phyloP scores from a whole-genome alignment of 192 early-diverging fungal species.

The Coemansia sp. region DNA sequence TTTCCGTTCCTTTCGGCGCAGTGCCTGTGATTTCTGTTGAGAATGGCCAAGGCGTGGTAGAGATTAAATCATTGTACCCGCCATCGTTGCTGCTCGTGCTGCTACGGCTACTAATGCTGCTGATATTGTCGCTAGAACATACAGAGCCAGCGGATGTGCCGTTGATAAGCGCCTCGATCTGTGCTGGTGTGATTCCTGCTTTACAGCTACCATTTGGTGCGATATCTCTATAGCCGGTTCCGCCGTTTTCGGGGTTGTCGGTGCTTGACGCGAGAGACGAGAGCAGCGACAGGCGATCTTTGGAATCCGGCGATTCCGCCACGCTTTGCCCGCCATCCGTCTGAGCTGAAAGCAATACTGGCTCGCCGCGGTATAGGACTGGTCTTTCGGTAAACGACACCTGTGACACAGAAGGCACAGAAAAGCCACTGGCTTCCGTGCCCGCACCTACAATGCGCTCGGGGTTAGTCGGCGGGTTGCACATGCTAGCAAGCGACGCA shows the following conservation, averaged over 20 bases:
- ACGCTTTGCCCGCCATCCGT: not conserved
- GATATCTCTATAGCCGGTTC: not conserved
- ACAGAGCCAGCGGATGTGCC: not conserved
- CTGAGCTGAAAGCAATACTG: not conserved
- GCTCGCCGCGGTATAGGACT: not conserved
- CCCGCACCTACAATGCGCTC: not conserved
- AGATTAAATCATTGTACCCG: not conserved
- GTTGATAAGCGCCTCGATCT: constrained; percentile 21
- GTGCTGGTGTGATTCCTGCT: constrained; percentile 13
- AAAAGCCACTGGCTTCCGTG: not conserved
- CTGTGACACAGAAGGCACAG: not conserved
- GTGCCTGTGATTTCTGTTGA: not conserved
- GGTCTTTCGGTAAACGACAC: not conserved
- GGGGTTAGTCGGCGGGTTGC: not conserved
- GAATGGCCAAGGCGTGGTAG: constrained; percentile 5
- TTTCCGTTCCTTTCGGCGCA: not conserved
- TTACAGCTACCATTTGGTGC: not conserved
- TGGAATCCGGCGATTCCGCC: not conserved
- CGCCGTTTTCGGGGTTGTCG: not conserved
- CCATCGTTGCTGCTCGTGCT: constrained; percentile 24
- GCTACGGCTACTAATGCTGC: constrained; percentile 12
- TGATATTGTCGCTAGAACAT: constrained; percentile 9
- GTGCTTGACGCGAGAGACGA: not conserved
- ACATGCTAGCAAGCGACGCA: not conserved
- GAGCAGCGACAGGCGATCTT: not conserved